Evolutionary conservation across 1,139 yeast genomes (phyloP), one percentile per base, ranked within the genome.

Genomic region (Spencermartinsiella ligniputridi): DNA sequence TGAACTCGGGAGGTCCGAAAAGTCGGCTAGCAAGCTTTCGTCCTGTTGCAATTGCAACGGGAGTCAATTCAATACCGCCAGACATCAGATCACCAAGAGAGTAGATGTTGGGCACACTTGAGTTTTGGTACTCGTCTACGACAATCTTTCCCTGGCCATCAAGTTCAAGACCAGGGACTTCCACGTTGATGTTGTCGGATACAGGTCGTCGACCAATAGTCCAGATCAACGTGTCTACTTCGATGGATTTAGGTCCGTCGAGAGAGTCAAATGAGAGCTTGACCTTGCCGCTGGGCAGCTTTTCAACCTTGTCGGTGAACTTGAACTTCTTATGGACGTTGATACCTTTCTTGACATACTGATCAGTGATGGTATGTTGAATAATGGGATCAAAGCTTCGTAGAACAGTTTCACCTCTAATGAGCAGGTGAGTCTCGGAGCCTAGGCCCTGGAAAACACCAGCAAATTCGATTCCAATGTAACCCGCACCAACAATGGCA

Each of bases 31-130:
- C 79, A 55, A 92, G 76, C 66, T 80, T 86, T 68, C 99, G 83
- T 48, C 99, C 99, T 5, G 98, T 94, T 34, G 98, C 97, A 71
- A 92, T 92, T 39, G 98, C 98, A 39, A 89, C 97, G 4, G 99
- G 99, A 5, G 99, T 92, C 61, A 92, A 77, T 70, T 92, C 97
- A 42, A 85, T 84, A 30, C 60, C 58, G 15, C 32, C 32, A 47
- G 83, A 82, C 35, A 84, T 83, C 49, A 89, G 95, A 65, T 92
- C 99, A 61, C 99, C 99, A 43, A 92, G 73, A 1, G 98, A 83
- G 63, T 75, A 88, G 52, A 92, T 75, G 66, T 81, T 78, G 44
- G 80, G 73, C 50, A 84, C 78, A 44, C 79, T 72, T 9, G 97
- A 83, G 61, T 79, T 79, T 72, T 94, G 98, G 68, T 71, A 90